Evolutionary conservation across 2,329 filamentous ascomycete genomes (phyloP).

Genomic region (Mycosphaerella arachidis): DNA sequence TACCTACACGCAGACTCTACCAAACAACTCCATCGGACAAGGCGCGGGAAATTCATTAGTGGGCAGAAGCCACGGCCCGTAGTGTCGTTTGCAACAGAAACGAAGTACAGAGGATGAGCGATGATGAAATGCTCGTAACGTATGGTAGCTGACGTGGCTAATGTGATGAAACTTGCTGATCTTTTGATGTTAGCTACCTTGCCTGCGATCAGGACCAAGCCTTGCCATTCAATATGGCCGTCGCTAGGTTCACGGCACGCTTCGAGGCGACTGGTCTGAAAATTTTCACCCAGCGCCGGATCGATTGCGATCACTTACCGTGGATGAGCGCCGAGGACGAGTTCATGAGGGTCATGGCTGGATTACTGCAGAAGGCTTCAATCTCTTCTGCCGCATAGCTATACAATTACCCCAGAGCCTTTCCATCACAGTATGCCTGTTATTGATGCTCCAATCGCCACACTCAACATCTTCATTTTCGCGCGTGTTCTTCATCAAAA

Average conservation of each 20-base stretch:
- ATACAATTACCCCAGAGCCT: background rate
- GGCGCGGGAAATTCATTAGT: constrained; percentile 5
- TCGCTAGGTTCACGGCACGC: constrained; percentile 7
- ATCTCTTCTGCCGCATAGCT: background rate
- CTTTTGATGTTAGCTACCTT: background rate
- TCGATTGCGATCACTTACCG: constrained; percentile 12
- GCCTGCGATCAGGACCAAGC: constrained; percentile 11
- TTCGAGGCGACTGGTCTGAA: constrained; percentile 6
- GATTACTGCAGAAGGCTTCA: constrained; percentile 1
- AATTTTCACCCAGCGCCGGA: background rate
- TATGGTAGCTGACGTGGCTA: background rate
- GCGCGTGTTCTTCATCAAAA: no score
- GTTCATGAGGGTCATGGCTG: constrained; percentile 3
- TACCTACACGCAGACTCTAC: constrained; percentile 10
- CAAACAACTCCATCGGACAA: background rate
- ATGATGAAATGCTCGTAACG: constrained; percentile 14
- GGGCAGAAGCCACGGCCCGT: background rate
- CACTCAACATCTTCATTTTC: no score
- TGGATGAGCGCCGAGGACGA: constrained; percentile 8
- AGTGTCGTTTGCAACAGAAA: constrained; percentile 1
- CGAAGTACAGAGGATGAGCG: constrained; percentile 12
- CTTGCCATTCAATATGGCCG: constrained; percentile 2
- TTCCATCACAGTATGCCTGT: no score
- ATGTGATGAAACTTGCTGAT: background rate
- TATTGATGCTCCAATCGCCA: no score